Evolutionary conservation across 2,329 filamentous ascomycete genomes (phyloP).

Genomic region (Lasiodiplodia hormozganensis): DNA sequence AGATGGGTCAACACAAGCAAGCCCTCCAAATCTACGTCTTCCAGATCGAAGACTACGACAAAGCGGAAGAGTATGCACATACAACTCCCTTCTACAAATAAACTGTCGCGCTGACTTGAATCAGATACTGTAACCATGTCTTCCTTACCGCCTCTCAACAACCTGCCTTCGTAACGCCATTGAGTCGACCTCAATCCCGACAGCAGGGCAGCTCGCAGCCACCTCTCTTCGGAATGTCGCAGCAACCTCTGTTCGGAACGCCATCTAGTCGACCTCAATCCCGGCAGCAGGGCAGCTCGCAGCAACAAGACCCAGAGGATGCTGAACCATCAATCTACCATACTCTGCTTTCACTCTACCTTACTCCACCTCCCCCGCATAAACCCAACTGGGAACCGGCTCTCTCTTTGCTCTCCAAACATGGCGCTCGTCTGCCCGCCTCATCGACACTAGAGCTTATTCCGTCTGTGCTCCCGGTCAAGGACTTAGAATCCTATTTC

Average conservation of each 20-base stretch:
- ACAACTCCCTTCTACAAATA: slow-evolving; percentile 44
- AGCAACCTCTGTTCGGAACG: no score
- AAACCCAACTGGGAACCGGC: slow-evolving; percentile 78
- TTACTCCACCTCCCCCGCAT: slow-evolving; percentile 78
- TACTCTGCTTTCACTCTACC: slow-evolving; percentile 85
- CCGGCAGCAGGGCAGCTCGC: slow-evolving; percentile 35
- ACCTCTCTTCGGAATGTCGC: slow-evolving; percentile 24
- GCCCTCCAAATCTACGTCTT: slow-evolving; percentile 98
- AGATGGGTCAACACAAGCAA: slow-evolving; percentile 94
- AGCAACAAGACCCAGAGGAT: slow-evolving; percentile 59
- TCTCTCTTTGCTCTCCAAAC: slow-evolving; percentile 84
- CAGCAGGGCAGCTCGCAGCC: slow-evolving; percentile 40
- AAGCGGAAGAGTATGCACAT: slow-evolving; percentile 80
- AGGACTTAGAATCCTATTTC: slow-evolving; percentile 88
- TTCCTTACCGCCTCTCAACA: slow-evolving; percentile 60
- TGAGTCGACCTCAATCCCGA: slow-evolving; percentile 30
- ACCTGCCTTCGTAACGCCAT: slow-evolving; percentile 34
- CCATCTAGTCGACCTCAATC: slow-evolving; percentile 31
- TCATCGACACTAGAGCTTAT: slow-evolving; percentile 86
- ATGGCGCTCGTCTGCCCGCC: slow-evolving; percentile 89
- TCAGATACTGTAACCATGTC: slow-evolving; percentile 79
- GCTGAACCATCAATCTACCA: slow-evolving; percentile 84
- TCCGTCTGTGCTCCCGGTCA: slow-evolving; percentile 78
- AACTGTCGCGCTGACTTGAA: slow-evolving; percentile 55
- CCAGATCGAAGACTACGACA: slow-evolving; percentile 82